Percentiles rank a stretch among this genome's conserved stretches.
Evolutionary conservation across 768 basidiomycete genomes (phyloP).

Genomic region (Lactarius psammicola): DNA sequence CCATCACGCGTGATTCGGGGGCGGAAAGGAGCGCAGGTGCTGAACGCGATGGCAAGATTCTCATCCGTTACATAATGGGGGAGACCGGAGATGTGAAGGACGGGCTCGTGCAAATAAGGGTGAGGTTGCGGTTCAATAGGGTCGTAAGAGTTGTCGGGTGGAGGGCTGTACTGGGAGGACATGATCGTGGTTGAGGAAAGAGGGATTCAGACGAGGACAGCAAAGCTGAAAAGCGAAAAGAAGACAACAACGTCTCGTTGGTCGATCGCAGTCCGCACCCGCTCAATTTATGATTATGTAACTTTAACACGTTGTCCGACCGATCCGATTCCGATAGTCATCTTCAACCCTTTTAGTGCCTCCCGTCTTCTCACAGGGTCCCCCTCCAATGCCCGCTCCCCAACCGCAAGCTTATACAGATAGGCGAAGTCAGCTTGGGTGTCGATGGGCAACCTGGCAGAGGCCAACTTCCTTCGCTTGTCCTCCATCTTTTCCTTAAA

Average conservation of each 20-base stretch:
- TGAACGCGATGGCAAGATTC: constrained; percentile 70
- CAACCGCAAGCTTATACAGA: constrained; percentile 60
- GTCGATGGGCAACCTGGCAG: constrained; percentile 66
- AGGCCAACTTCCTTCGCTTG: constrained; percentile 53
- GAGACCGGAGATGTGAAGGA: constrained; percentile 77
- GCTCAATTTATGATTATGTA: constrained; percentile 28
- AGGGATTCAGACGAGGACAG: constrained; percentile 1
- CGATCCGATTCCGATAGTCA: constrained; percentile 33
- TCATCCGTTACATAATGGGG: constrained; percentile 74
- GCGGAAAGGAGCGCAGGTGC: constrained; percentile 76
- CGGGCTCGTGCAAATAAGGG: constrained; percentile 81
- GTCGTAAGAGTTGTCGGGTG: constrained; percentile 23
- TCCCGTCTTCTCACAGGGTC: constrained; percentile 53
- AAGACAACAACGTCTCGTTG: constrained; percentile 6
- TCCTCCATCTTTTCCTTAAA: constrained; percentile 79
- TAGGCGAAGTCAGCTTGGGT: constrained; percentile 91
- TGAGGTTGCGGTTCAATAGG: constrained; percentile 48
- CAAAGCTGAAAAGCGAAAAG: not conserved
- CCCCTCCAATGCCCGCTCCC: constrained; percentile 50
- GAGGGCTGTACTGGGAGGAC: constrained; percentile 26
- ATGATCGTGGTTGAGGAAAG: constrained; percentile 8
- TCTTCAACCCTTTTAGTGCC: constrained; percentile 54
- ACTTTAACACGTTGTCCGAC: constrained; percentile 8
- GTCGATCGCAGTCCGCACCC: constrained; percentile 12
- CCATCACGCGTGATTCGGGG: constrained; percentile 70